Conservation (phyloP, 345 rosid species). For the Eucalyptus polyanthemos region DNA sequence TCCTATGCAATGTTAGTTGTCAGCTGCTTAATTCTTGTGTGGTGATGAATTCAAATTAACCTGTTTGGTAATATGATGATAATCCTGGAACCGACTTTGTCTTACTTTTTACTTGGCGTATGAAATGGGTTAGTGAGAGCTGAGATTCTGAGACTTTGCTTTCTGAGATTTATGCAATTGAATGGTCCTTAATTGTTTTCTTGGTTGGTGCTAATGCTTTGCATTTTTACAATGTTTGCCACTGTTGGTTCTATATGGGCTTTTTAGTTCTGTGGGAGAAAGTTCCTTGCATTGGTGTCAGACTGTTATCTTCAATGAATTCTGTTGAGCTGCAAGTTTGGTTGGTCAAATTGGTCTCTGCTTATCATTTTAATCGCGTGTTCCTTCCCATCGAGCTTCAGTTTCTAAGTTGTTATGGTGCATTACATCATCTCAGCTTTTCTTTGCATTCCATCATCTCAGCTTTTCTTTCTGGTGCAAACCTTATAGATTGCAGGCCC, state of each 20-base stretch:
- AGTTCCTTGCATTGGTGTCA: not conserved
- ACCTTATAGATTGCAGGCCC: conserved; percentile 23
- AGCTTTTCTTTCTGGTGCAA: not conserved
- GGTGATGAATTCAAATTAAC: not conserved
- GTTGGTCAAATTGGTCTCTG: not conserved
- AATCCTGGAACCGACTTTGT: not conserved
- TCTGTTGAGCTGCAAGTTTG: not conserved
- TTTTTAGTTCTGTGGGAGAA: not conserved
- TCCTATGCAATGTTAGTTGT: not conserved
- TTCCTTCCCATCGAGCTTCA: not conserved
- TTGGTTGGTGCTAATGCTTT: not conserved
- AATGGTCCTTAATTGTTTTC: not conserved
- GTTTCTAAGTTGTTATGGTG: not conserved
- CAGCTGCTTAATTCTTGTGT: not conserved
- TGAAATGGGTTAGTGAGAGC: not conserved
- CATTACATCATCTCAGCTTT: not conserved
- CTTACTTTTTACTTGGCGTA: not conserved
- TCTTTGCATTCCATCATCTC: not conserved
- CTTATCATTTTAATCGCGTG: not conserved
- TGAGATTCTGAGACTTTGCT: not conserved
- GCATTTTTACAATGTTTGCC: not conserved
- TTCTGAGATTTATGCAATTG: not conserved
- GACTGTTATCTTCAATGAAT: not conserved
- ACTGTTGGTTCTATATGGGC: not conserved
- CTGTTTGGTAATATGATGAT: not conserved